A percentile compares a stretch with the other conserved stretches of the same genome.
phyloP scores from a whole-genome alignment of 805 yeast species.

The Kockiozyma suomiensis region DNA sequence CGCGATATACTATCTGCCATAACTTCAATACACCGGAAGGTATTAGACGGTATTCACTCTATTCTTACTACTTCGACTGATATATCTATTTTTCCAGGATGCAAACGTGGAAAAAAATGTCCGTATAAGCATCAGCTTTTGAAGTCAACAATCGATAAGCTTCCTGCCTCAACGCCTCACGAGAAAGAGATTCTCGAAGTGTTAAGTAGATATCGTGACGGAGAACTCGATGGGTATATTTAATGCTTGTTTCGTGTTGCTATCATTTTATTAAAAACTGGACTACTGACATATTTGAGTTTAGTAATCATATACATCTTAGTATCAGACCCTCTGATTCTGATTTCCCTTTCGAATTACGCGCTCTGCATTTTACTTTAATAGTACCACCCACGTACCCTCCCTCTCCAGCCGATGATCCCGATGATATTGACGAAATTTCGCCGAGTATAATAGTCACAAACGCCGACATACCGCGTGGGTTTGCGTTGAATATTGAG shows the following conservation, averaged over 20 bases:
- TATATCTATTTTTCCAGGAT: constrained; percentile 37
- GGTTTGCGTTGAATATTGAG: constrained; percentile 68
- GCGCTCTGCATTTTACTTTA: constrained; percentile 54
- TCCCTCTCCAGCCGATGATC: neutral
- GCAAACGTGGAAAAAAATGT: constrained; percentile 17
- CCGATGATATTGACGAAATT: constrained; percentile 18
- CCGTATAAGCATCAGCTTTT: constrained; percentile 13
- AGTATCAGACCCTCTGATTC: constrained; percentile 62
- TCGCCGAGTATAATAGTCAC: constrained; percentile 58
- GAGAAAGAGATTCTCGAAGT: constrained; percentile 14
- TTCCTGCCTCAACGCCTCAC: neutral
- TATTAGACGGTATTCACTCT: too few relatives aligned
- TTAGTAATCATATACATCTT: constrained; percentile 13
- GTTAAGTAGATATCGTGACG: constrained; percentile 3
- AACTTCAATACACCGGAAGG: constrained; percentile 14
- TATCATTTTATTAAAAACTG: neutral
- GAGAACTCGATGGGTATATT: constrained; percentile 20
- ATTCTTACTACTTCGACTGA: too few relatives aligned
- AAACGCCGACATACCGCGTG: constrained; percentile 70
- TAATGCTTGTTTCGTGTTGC: too few relatives aligned
- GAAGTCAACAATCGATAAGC: neutral
- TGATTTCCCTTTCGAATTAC: constrained; percentile 68
- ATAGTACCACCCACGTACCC: constrained; percentile 63
- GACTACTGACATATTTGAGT: neutral
- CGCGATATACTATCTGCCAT: constrained; percentile 14